A percentile compares a stretch with the other conserved stretches of the same genome.
Evolutionary conservation across 306 rosid genomes (phyloP).

Genomic region (Fragaria iinumae): DNA sequence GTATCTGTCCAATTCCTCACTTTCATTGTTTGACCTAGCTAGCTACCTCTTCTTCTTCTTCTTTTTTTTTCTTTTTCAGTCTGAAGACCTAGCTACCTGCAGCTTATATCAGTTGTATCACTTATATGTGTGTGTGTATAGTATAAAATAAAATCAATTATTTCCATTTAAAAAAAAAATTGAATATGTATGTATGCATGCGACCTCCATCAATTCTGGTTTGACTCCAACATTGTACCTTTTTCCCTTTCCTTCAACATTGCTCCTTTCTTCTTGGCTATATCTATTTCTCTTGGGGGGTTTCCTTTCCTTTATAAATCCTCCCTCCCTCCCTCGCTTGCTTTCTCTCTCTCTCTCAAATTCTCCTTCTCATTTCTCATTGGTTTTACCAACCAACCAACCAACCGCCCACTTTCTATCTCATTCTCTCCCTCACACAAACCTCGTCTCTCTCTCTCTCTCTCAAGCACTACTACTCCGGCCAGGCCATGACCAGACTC

Average conservation of each 20-base stretch:
- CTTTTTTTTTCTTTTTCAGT: too few relatives aligned
- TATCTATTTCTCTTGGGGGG: background rate
- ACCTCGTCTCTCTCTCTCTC: background rate
- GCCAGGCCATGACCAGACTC: slow-evolving; percentile 16
- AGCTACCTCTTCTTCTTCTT: background rate
- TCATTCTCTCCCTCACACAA: slow-evolving; percentile 1
- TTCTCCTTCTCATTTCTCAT: background rate
- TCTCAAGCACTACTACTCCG: background rate
- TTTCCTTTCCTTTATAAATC: too few relatives aligned
- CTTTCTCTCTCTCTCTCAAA: background rate
- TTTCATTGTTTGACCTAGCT: background rate
- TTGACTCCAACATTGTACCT: background rate
- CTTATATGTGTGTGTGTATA: too few relatives aligned
- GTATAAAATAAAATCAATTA: too few relatives aligned
- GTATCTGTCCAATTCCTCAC: background rate
- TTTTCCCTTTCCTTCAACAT: background rate
- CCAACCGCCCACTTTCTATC: background rate
- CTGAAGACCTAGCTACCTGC: too few relatives aligned
- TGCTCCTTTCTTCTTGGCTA: background rate
- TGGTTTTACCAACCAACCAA: slow-evolving; percentile 2
- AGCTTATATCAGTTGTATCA: too few relatives aligned
- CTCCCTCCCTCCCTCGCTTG: background rate
- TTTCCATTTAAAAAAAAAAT: too few relatives aligned
- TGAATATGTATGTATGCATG: background rate
- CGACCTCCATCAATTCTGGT: background rate